Percentiles rank a stretch among this genome's conserved stretches.
Conservation (phyloP, 306 rosid species). For the Corylus avellana region DNA sequence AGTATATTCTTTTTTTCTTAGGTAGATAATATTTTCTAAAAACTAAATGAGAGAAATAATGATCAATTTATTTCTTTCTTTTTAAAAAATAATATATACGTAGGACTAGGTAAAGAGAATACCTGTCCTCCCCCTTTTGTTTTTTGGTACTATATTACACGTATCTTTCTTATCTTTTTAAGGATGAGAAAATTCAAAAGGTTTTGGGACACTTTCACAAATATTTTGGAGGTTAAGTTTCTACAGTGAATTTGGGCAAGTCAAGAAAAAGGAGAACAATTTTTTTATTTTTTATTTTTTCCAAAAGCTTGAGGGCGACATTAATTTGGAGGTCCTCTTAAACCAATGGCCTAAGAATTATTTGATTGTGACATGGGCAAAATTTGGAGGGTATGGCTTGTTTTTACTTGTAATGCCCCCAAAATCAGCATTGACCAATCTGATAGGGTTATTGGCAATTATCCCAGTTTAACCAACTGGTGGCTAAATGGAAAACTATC, state of each 20-base stretch:
- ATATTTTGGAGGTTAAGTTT: constrained; percentile 94
- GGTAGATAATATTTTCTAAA: too few relatives aligned
- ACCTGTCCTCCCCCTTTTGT: too few relatives aligned
- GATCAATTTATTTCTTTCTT: too few relatives aligned
- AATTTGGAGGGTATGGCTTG: constrained; percentile 95
- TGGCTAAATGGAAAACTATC: too few relatives aligned
- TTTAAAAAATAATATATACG: too few relatives aligned
- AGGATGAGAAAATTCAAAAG: constrained; percentile 94
- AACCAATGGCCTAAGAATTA: constrained; percentile 25
- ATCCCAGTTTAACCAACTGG: too few relatives aligned
- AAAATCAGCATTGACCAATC: too few relatives aligned
- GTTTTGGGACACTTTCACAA: constrained; percentile 96
- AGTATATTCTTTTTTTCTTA: too few relatives aligned
- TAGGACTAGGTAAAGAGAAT: too few relatives aligned
- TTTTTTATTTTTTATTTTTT: too few relatives aligned
- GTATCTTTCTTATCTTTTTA: constrained; percentile 15
- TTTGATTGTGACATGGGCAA: constrained; percentile 62
- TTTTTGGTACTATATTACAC: neutral
- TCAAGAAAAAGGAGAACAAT: constrained; percentile 28
- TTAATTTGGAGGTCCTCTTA: constrained; percentile 22
- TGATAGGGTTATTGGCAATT: too few relatives aligned
- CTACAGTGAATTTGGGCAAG: constrained; percentile 92
- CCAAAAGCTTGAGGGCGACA: neutral
- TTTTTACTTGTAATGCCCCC: constrained; percentile 51
- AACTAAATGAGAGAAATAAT: too few relatives aligned